Evolutionary conservation across 75 land plant genomes (phyloP), one percentile per base, ranked within the genome.

Genomic region (Pinus taeda): DNA sequence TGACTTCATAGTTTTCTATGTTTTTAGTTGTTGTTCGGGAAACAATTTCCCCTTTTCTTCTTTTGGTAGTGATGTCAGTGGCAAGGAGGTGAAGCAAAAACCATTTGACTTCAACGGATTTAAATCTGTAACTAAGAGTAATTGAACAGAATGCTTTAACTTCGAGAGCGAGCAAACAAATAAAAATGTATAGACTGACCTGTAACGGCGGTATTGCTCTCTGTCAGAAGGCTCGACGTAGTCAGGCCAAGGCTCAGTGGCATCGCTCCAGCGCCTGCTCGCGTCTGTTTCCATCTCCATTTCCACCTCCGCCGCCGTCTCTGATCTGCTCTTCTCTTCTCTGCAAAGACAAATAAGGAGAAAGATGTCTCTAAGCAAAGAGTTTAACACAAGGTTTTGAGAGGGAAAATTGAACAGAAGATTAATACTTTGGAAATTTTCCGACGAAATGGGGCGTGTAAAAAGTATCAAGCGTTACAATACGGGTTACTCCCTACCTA

Each of bases 121-220:
- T 64, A 7, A 17, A 63, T 29, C 55, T 49, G 11, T 49, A 13
- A 30, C 33, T 30, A 14, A 30, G 6, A 30, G 67, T 30, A 14
- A 64, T 29, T 64, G 20, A 30, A 64, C 17, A 14, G 67, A 64
- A 30, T 4, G 2, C 14, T 64, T 13, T 13, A 64, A 24, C 17
- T 15, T 13, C 22, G 15, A 4, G 29, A 12, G 33, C 30, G 14
- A 64, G 29, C 21, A 8, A n/a, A 36, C 20, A 36, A 8, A 37
- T 36, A 66, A 36, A 67, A 67, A 39, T 67, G 8, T 36, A 17
- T 67, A 67, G 9, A 49, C 55, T 12, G 9, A 49, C 71, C 71
- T 37, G 49, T 67, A 67, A 18, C 71, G 71, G 12, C 71, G 71
- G 20, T 67, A 67, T 67, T 37, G 71, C 20, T 67, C 71, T 39